phyloP scores from a whole-genome alignment of 306 rosid species.

The Ormosia semicastrata region DNA sequence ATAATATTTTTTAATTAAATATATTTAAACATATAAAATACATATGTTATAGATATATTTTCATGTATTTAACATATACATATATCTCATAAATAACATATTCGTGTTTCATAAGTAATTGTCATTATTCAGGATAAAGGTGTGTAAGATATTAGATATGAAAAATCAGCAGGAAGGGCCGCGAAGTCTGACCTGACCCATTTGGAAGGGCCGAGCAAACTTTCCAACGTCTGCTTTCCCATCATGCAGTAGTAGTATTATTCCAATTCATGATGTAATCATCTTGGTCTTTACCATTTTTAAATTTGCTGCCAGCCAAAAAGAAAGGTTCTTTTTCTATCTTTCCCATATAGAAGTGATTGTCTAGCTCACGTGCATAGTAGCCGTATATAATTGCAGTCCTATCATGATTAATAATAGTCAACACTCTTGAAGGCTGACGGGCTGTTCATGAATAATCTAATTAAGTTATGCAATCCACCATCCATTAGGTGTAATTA shows the following conservation, averaged over 20 bases:
- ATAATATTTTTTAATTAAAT: no score
- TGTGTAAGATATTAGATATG: no score
- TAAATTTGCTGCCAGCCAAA: neutral
- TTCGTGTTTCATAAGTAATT: no score
- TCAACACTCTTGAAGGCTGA: neutral
- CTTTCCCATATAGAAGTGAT: neutral
- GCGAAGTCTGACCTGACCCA: conserved; percentile 46
- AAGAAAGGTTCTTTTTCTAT: neutral
- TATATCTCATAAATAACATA: no score
- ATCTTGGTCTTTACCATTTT: neutral
- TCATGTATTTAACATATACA: no score
- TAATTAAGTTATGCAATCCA: no score
- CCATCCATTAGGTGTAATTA: neutral
- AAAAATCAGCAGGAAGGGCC: conserved; percentile 18
- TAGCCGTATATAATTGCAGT: neutral
- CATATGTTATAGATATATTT: no score
- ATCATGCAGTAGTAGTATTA: neutral
- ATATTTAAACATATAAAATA: no score
- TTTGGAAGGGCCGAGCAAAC: conserved; percentile 1
- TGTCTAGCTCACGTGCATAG: neutral
- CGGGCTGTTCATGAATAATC: no score
- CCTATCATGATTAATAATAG: neutral
- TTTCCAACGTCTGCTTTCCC: neutral
- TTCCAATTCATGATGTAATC: neutral
- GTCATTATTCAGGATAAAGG: no score